Percentiles rank a stretch among this genome's conserved stretches.
Evolutionary conservation across 352 stramenopile genomes (phyloP).

Genomic region (Pythium periplocum): DNA sequence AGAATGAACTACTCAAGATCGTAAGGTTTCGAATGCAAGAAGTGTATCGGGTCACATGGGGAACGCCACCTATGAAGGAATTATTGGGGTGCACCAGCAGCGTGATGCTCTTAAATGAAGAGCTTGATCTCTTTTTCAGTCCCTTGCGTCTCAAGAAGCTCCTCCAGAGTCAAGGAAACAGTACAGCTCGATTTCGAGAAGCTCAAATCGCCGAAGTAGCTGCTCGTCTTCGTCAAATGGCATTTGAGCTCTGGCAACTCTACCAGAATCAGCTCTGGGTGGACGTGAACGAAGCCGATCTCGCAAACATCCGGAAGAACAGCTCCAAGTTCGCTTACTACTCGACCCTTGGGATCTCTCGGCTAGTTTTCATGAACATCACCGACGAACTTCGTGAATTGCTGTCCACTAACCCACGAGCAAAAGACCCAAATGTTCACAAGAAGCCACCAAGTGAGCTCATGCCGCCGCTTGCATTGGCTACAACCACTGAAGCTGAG

Average conservation of each 20-base stretch:
- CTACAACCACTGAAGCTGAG: neutral
- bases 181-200: constrained; percentile 7
- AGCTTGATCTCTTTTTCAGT: constrained; percentile 57
- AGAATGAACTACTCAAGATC: constrained; percentile 3
- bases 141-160: constrained; percentile 10
- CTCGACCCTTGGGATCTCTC: constrained; percentile 43
- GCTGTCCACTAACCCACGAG: constrained; percentile 2
- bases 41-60: constrained; percentile 60
- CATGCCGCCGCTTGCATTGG: constrained; percentile 3
- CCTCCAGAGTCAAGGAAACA: neutral
- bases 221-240: constrained; percentile 22
- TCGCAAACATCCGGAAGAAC: constrained; percentile 42
- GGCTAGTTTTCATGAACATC: constrained; percentile 46
- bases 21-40: constrained; percentile 57
- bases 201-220: constrained; percentile 22
- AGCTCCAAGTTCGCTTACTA: constrained; percentile 44
- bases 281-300: constrained; percentile 58
- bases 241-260: constrained; percentile 67
- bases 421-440: neutral
- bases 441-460: constrained; percentile 1
- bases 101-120: constrained; percentile 64
- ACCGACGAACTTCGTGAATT: constrained; percentile 37
- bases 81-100: constrained; percentile 48
- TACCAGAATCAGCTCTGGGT: constrained; percentile 78
- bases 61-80: constrained; percentile 32